These are phyloP conservation scores for Lipomyces starkeyi DNA, from an alignment of 805 yeast genomes.

Conservation along the genomic window DNA sequence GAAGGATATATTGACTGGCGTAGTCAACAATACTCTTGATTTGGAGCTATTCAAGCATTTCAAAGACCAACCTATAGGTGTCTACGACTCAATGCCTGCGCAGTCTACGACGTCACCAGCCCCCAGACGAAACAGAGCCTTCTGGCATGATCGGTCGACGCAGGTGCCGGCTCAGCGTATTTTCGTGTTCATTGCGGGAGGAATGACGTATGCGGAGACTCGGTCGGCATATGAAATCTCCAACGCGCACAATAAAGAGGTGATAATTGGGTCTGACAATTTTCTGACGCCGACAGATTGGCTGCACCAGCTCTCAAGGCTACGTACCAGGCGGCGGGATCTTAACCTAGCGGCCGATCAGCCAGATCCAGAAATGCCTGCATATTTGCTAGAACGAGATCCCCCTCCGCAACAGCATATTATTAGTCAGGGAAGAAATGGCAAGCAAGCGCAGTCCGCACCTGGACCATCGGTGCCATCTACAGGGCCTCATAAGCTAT, in stretches of 20 bases:
- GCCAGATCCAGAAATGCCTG: constrained; percentile 45
- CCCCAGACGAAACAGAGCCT: constrained; percentile 29
- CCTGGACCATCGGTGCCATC: constrained; percentile 25
- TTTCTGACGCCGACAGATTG: constrained; percentile 55
- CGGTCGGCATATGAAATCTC: constrained; percentile 77
- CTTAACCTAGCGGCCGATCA: constrained; percentile 45
- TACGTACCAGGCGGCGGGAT: constrained; percentile 42
- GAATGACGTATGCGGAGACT: constrained; percentile 81
- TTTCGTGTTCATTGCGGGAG: constrained; percentile 86
- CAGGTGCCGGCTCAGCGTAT: constrained; percentile 61
- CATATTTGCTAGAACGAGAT: constrained; percentile 43
- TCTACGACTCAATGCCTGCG: constrained; percentile 6
- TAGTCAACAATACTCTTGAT: constrained; percentile 57
- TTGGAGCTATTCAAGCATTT: constrained; percentile 72
- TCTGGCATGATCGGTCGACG: constrained; percentile 30
- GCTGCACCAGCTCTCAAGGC: constrained; percentile 43
- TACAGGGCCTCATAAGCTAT: constrained; percentile 32
- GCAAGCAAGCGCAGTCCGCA: constrained; percentile 6
- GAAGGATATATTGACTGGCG: constrained; percentile 60
- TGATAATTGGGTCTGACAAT: constrained; percentile 82
- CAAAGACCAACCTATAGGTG: constrained; percentile 68
- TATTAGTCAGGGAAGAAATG: constrained; percentile 6
- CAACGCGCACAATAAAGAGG: constrained; percentile 65
- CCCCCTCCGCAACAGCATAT: constrained; percentile 18
- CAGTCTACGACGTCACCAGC: constrained; percentile 14